Evolutionary conservation across 2,329 filamentous ascomycete species (phyloP).

Genomic region (Sporothrix euskadiensis): DNA sequence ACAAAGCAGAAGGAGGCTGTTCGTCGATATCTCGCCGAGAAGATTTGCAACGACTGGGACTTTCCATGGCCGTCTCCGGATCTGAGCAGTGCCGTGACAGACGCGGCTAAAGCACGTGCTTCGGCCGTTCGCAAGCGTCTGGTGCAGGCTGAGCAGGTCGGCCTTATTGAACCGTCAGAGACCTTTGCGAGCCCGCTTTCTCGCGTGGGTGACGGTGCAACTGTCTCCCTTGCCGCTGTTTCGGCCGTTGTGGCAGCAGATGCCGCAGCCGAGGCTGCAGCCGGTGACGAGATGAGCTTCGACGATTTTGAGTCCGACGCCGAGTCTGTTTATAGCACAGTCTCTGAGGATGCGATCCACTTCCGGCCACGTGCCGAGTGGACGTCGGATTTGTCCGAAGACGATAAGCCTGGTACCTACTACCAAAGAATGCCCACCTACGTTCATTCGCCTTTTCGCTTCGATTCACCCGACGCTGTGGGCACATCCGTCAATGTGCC

Average conservation of each 20-base stretch:
- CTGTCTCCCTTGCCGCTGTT: conserved; percentile 15
- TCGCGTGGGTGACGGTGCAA: neutral
- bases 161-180: conserved; percentile 22
- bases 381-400: conserved; percentile 58
- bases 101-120: neutral
- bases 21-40: conserved; percentile 54
- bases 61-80: conserved; percentile 55
- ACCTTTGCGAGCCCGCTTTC: conserved; percentile 27
- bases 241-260: conserved; percentile 23
- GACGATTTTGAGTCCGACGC: conserved; percentile 48
- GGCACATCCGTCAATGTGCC: conserved; percentile 46
- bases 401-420: conserved; percentile 41
- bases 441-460: conserved; percentile 51
- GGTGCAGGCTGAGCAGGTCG: conserved; percentile 23
- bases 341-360: conserved; percentile 56
- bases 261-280: neutral
- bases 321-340: conserved; percentile 57
- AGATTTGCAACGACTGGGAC: conserved; percentile 60
- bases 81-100: neutral
- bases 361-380: conserved; percentile 57
- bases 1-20: conserved; percentile 64
- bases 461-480: conserved; percentile 52
- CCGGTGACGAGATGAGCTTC: conserved; percentile 35
- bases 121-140: neutral
- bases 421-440: conserved; percentile 32